Base-by-base conservation (phyloP, 495 filamentous ascomycete genomes). In the Hyaloscypha bicolor region DNA sequence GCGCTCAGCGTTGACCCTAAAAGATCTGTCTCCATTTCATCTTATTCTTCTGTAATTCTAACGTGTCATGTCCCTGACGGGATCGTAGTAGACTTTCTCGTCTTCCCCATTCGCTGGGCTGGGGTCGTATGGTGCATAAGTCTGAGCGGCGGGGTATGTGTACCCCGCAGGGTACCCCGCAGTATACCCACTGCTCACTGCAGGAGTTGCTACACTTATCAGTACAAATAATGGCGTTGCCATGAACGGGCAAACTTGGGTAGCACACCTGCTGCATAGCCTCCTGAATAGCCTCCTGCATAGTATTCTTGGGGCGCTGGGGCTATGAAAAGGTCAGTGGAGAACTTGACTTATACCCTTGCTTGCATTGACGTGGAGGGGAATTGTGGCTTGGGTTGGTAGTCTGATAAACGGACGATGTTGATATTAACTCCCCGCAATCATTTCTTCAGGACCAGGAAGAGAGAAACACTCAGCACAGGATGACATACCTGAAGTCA, bases 21-120 rank as follows among this genome's bases (percentile, higher is more conserved):
- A 48, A 48, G 42, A 19, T 48, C 42, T 19, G 16, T 4, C 9
- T 48, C 9, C 16, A 19, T 4, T 12, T 48, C 42, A 48, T 14
- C 42, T 16, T 14, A 1, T 16, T 48, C 42, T 48, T 48, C 2
- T 16, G 42, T 1, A 4, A 11, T 48, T 3, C 42, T 48, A 48
- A 19, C 42, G 42, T 4, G 53, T 32, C 9, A n/a, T 16, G n/a
- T 59, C 56, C 25, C 62, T 39, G 30, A 64, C 62, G 5, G 62
- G 62, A 64, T 64, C 62, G 30, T 55, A 64, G 62, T 56, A 64
- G 1, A 8, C 22, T n/a, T 63, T 63, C 6, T 25, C 45, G 45
- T 45, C 53, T 21, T 57, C 30, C 6, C 19, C 33, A 11, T 14
- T 42, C 11, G 30, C 30, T 33, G 4, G 58, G n/a, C 14, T 60